phyloP scores from a whole-genome alignment of 2,329 filamentous ascomycete species.

The Penicillium hesseltinei region DNA sequence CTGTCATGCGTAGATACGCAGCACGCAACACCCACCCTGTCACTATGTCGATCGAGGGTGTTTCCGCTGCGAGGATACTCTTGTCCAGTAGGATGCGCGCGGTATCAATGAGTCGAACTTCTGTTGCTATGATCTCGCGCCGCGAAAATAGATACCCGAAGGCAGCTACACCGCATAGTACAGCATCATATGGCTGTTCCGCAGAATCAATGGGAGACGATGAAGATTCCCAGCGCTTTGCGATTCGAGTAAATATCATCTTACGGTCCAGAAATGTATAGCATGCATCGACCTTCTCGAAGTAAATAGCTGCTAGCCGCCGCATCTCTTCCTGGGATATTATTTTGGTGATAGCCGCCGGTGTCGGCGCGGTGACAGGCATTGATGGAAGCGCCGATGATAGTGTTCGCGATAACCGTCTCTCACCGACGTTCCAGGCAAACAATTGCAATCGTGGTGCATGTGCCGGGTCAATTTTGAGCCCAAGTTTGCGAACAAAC shows the following conservation, averaged over 20 bases:
- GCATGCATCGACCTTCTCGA: constrained; percentile 53
- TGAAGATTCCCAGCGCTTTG: constrained; percentile 28
- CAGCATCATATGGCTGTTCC: constrained; percentile 44
- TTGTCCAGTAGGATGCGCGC: constrained; percentile 50
- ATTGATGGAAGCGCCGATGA: constrained; percentile 14
- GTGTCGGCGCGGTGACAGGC: constrained; percentile 7
- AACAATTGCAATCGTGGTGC: constrained; percentile 56
- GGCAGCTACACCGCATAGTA: constrained; percentile 57
- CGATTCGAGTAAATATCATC: constrained; percentile 25
- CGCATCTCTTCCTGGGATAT: constrained; percentile 51
- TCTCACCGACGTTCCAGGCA: constrained; percentile 53
- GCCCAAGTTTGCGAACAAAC: constrained; percentile 54
- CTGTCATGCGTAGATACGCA: constrained; percentile 54
- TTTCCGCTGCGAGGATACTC: constrained; percentile 26
- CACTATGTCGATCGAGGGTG: constrained; percentile 31
- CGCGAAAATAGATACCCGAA: constrained; percentile 55
- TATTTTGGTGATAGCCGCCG: constrained; percentile 46
- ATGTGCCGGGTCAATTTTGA: constrained; percentile 54
- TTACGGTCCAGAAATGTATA: constrained; percentile 51
- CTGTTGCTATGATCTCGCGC: constrained; percentile 40
- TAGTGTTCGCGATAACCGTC: constrained; percentile 17
- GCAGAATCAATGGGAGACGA: constrained; percentile 16
- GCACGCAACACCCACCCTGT: constrained; percentile 54
- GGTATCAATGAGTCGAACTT: constrained; percentile 49
- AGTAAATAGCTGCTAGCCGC: constrained; percentile 49